A percentile compares a stretch with the other conserved stretches of the same genome.
phyloP scores from a whole-genome alignment of 2,329 filamentous ascomycete species.

The Fusarium papillatum region DNA sequence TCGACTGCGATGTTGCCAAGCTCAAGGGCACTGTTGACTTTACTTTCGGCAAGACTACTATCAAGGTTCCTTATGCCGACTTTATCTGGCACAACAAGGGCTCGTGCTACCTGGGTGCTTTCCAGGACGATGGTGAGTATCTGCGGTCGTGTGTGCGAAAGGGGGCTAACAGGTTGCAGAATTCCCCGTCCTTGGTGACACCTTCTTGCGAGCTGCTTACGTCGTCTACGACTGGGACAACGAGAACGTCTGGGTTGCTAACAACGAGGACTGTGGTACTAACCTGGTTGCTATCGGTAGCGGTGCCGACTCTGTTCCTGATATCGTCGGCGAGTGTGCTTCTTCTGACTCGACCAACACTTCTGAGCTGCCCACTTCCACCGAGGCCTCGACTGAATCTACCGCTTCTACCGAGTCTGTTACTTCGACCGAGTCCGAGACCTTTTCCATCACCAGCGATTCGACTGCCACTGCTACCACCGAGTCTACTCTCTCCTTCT shows the following conservation, averaged over 20 bases:
- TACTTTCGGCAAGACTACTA: constrained; percentile 58
- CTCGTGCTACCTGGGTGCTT: constrained; percentile 60
- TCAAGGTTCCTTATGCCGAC: constrained; percentile 61
- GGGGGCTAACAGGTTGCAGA: constrained; percentile 6
- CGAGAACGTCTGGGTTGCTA: constrained; percentile 52
- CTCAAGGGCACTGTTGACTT: constrained; percentile 60
- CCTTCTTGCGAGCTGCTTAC: constrained; percentile 60
- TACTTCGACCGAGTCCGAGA: not conserved
- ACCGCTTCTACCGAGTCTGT: constrained; percentile 4
- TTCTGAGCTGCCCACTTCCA: constrained; percentile 29
- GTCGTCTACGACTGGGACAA: constrained; percentile 59
- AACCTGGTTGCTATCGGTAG: constrained; percentile 53
- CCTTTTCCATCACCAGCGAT: constrained; percentile 5
- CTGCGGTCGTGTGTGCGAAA: not conserved
- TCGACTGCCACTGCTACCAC: constrained; percentile 4
- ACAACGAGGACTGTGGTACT: constrained; percentile 54
- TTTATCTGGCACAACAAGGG: constrained; percentile 56
- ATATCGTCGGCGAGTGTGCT: constrained; percentile 47
- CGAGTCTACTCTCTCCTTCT: constrained; percentile 25
- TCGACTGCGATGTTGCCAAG: constrained; percentile 57
- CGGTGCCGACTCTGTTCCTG: constrained; percentile 54
- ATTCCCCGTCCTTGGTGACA: constrained; percentile 58
- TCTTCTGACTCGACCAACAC: constrained; percentile 27
- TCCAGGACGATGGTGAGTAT: constrained; percentile 49
- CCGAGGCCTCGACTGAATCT: constrained; percentile 17